These are phyloP conservation scores for Chaetomium cochliodes DNA, from an alignment of 495 filamentous ascomycete genomes.

Conservation along the genomic window DNA sequence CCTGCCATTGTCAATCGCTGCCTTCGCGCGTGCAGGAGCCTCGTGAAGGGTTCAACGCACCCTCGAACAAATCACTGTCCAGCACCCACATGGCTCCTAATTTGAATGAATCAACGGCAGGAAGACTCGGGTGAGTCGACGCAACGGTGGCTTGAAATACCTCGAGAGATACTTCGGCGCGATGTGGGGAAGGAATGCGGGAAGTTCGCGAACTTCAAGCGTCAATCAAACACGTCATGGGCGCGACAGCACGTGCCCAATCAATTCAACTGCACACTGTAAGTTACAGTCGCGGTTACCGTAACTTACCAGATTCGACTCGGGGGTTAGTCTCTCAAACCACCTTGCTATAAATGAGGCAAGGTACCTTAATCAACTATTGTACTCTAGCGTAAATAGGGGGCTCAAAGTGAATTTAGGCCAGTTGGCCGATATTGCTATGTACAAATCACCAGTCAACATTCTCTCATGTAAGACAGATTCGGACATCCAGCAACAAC, in stretches of 20 bases:
- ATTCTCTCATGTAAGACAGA: too few species aligned
- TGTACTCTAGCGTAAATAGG: too few species aligned
- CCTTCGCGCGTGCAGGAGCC: not conserved
- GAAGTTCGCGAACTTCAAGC: not conserved
- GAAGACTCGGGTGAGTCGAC: not conserved
- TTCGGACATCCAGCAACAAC: too few species aligned
- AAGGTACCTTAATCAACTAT: too few species aligned
- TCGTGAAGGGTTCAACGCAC: constrained; percentile 32
- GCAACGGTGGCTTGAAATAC: not conserved
- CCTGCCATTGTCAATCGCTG: constrained; percentile 42
- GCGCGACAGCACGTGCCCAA: constrained; percentile 31
- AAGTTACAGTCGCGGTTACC: not conserved
- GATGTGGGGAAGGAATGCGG: not conserved
- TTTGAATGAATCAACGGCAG: not conserved
- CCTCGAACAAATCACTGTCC: constrained; percentile 53
- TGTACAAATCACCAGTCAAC: too few species aligned
- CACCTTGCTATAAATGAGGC: too few species aligned
- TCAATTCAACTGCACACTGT: not conserved
- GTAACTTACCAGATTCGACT: not conserved
- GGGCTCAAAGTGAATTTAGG: too few species aligned
- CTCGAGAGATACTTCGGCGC: not conserved
- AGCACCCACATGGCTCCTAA: constrained; percentile 57
- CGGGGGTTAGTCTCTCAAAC: too few species aligned
- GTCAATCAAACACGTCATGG: constrained; percentile 21
- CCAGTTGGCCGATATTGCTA: too few species aligned